Base-by-base conservation (phyloP, 164 flowering plant species). In the Chimonanthus praecox region DNA sequence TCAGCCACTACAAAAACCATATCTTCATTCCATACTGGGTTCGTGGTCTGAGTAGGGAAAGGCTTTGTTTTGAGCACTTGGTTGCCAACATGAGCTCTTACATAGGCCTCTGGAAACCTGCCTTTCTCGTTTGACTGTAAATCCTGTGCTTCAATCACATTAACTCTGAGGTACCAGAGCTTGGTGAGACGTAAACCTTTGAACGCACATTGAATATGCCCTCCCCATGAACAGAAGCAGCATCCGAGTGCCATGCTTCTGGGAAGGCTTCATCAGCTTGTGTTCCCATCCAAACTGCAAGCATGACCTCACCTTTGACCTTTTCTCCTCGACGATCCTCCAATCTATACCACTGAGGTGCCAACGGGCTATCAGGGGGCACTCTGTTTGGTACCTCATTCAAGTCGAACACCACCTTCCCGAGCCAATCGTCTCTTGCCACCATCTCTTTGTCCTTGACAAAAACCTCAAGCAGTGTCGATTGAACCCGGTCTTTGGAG, bases 191-290 rank as follows among this genome's bases (percentile, higher is more conserved):
- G 71, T 92, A 92, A n/a, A 92, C 97, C 69, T 92, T 92, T 47
- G 95, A 92, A 64, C 95, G 76, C 58, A 90, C 79, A 78, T 76
- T 92, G 79, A 73, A 82, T 46, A 89, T 87, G 10, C 94, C 94
- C 69, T 92, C 97, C 2, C 94, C 95, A 4, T 82, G 84, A 67
- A 88, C 95, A 0, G 87, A 81, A 11, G 97, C 85, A 43, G 94
- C 91, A 77, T 92, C 97, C 1, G 95, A 78, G 67, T 90, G 94
- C 92, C 93, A 89, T 20, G 97, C 89, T 64, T 90, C 94, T 4
- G 97, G 86, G 67, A 90, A 92, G 11, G 97, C 94, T 76, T 92
- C 97, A 75, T 92, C 94, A n/a, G 93, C 94, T 73, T 90, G 94
- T 2, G 94, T 90, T 64, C 93, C 97, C 87, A 92, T 87, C 97